These are phyloP conservation scores for Marasmius oreades DNA, from an alignment of 1,284 basidiomycete genomes.

Conservation along the genomic window DNA sequence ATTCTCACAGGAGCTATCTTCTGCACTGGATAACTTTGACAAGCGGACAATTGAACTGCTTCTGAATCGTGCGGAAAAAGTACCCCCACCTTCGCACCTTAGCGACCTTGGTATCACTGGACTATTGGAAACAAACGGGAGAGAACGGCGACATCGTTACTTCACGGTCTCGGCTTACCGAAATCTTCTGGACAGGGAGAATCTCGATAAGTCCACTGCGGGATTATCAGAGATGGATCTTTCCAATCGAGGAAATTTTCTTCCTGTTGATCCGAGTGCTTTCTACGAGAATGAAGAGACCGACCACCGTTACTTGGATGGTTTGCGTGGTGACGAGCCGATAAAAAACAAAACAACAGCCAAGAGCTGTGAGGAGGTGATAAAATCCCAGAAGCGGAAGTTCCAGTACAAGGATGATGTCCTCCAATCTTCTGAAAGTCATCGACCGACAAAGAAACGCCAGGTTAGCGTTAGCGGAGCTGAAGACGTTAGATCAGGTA, in stretches of 20 bases:
- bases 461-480: neutral
- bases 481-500: neutral
- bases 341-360: conserved; percentile 22
- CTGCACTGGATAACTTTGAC: conserved; percentile 65
- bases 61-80: conserved; percentile 63
- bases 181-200: conserved; percentile 52
- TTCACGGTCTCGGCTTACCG: conserved; percentile 65
- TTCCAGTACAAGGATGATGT: conserved; percentile 12
- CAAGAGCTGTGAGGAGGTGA: conserved; percentile 40
- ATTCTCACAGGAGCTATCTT: conserved; percentile 57
- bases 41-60: conserved; percentile 75
- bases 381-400: conserved; percentile 34
- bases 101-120: conserved; percentile 64
- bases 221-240: conserved; percentile 45
- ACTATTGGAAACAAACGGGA: conserved; percentile 71
- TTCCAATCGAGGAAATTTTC: conserved; percentile 50
- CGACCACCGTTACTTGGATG: conserved; percentile 46
- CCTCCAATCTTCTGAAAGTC: neutral
- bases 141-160: conserved; percentile 78
- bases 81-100: conserved; percentile 62
- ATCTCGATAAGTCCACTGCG: conserved; percentile 45
- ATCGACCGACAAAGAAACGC: neutral
- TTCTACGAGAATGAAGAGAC: conserved; percentile 52
- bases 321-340: conserved; percentile 31
- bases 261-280: conserved; percentile 31